phyloP scores from a whole-genome alignment of 306 rosid species.

The Glycine soja region DNA sequence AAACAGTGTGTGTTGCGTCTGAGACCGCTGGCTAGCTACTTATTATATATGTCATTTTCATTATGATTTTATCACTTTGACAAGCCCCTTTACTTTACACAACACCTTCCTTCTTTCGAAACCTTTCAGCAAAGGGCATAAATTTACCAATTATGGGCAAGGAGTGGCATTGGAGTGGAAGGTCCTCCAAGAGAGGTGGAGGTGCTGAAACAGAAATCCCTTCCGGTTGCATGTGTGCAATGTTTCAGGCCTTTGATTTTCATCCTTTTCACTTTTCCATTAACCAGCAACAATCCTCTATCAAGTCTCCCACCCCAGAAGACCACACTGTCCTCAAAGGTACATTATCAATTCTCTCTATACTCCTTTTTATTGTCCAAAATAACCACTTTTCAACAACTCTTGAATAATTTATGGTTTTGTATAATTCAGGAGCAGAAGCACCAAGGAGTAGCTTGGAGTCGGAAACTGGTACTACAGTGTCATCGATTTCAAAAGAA shows the following conservation, averaged over 20 bases:
- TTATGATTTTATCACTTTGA: conserved; percentile 48
- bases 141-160: conserved; percentile 63
- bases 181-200: conserved; percentile 60
- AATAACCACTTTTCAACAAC: neutral
- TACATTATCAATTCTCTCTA: conserved; percentile 20
- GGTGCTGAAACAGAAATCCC: conserved; percentile 45
- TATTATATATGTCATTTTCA: conserved; percentile 52
- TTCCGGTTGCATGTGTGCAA: conserved; percentile 87
- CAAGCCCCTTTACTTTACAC: conserved; percentile 18
- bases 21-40: conserved; percentile 33
- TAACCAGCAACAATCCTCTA: conserved; percentile 56
- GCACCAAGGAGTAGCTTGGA: conserved; percentile 90
- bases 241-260: conserved; percentile 88
- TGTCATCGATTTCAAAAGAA: conserved; percentile 61
- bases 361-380: neutral
- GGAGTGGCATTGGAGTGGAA: conserved; percentile 69
- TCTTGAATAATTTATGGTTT: conserved; percentile 38
- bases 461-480: conserved; percentile 66
- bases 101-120: conserved; percentile 35
- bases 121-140: neutral
- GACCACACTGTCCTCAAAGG: conserved; percentile 64
- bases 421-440: conserved; percentile 65
- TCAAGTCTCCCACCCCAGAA: conserved; percentile 49
- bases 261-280: conserved; percentile 66
- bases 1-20: neutral